Base-by-base conservation (phyloP, 2,329 filamentous ascomycete species). In the Botrytis fabae region DNA sequence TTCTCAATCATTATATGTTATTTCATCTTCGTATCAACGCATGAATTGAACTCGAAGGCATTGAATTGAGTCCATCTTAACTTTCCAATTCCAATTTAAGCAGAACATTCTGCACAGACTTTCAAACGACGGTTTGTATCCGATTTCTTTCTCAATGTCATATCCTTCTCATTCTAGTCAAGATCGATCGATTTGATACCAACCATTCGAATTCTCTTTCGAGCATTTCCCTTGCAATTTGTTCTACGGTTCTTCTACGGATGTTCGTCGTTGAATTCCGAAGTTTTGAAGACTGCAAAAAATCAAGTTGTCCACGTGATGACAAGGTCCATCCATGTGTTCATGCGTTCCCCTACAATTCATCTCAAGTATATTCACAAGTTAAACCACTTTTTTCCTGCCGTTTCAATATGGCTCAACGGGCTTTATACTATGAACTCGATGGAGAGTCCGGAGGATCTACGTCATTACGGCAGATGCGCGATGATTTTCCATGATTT, bases 391-490 rank as follows among this genome's bases (percentile, higher is more conserved):
- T 68, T 28, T 57, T 57, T 68, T 42, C 48, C 25, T 28, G 25
- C 25, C 35, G 35, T 68, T 40, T 40, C 10, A 42, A n/a, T 38
- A 25, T 65, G 20, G 44, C 38, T 6, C 22, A 59, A 44, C 5
- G 12, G 25, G 40, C 28, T 60, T n/a, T 60, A 10, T 60, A 10
- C 35, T 61, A 46, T 44, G 8, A 38, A 40, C 16, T 4, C 9
- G 28, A 48, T 66, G 44, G 44, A 66, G 18, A 40, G n/a, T 71
- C 20, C 18, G 61, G 42, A 48, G 63, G 70, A 72, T 72, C 70
- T 72, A 68, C 70, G 62, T 68, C 70, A 68, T 60, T 59, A 59
- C 62, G 70, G 70, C 38, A 59, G 61, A 72, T 72, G 51, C 48
- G 62, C 62, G 48, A 68, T 59, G 28, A 66, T 66, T 71, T 66